Conservation (phyloP, 345 rosid species). For the Linum trigynum region DNA sequence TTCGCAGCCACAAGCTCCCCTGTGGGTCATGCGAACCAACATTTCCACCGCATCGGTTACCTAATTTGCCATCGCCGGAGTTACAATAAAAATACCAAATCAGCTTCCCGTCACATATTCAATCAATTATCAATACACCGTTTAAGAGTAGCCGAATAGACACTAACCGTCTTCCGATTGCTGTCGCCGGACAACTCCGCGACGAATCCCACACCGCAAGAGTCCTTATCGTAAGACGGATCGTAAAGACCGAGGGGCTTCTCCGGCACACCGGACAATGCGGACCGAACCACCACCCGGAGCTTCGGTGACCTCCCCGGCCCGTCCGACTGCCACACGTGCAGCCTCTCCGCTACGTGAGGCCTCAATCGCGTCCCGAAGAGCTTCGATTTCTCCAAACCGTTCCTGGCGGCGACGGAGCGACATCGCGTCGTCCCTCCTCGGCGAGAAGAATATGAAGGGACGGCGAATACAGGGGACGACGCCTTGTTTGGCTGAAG, state of each 20-base stretch:
- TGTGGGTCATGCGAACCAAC: slow-evolving; percentile 86
- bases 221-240: slow-evolving; percentile 87
- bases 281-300: slow-evolving; percentile 48
- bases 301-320: slow-evolving; percentile 70
- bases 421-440: slow-evolving; percentile 21
- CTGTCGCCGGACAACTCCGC: slow-evolving; percentile 84
- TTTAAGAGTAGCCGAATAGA: not conserved
- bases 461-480: slow-evolving; percentile 33
- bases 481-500: slow-evolving; percentile 20
- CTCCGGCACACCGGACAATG: slow-evolving; percentile 81
- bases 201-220: slow-evolving; percentile 97
- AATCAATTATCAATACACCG: not conserved
- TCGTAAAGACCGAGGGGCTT: slow-evolving; percentile 95
- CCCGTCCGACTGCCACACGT: slow-evolving; percentile 71
- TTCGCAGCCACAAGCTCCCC: slow-evolving; percentile 99
- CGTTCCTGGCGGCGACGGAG: slow-evolving; percentile 10
- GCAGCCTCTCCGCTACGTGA: slow-evolving; percentile 47
- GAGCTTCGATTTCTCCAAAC: slow-evolving; percentile 20
- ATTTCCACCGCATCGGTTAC: slow-evolving; percentile 91
- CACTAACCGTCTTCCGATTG: slow-evolving; percentile 75
- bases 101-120: not conserved
- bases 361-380: slow-evolving; percentile 42
- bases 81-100: not conserved
- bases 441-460: slow-evolving; percentile 17
- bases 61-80: slow-evolving; percentile 18